Percentiles rank a stretch among this genome's conserved stretches.
Evolutionary conservation across 1,284 basidiomycete genomes (phyloP).

Genomic region (Tilletia walkeri): DNA sequence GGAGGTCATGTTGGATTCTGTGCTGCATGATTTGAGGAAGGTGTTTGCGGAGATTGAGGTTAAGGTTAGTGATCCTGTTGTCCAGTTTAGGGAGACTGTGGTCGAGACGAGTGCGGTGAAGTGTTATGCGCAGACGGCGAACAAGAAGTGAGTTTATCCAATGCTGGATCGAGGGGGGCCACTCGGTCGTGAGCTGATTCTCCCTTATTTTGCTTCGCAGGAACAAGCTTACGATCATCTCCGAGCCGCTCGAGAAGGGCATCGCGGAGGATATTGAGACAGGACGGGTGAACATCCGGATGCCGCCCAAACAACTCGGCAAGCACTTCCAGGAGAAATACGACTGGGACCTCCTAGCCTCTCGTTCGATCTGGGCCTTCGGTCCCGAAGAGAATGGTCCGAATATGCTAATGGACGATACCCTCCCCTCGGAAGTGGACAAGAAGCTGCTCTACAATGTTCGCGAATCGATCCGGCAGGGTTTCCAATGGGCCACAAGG

Average conservation of each 20-base stretch:
- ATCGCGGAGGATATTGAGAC: slow-evolving; percentile 53
- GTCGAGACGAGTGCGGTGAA: slow-evolving; percentile 96
- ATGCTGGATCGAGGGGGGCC: background rate
- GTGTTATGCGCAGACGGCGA: slow-evolving; percentile 97
- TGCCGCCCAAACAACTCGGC: slow-evolving; percentile 46
- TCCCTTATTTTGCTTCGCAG: background rate
- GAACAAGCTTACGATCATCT: slow-evolving; percentile 53
- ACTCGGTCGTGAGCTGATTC: slow-evolving; percentile 11
- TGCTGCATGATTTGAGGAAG: slow-evolving; percentile 89
- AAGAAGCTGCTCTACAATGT: slow-evolving; percentile 85
- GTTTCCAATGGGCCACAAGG: slow-evolving; percentile 97
- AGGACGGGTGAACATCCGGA: slow-evolving; percentile 38
- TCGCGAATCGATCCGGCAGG: slow-evolving; percentile 93
- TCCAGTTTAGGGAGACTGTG: slow-evolving; percentile 97
- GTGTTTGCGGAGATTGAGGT: slow-evolving; percentile 98
- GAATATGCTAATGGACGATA: slow-evolving; percentile 92
- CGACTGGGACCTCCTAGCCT: slow-evolving; percentile 96
- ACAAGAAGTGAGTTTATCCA: slow-evolving; percentile 77
- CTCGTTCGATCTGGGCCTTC: slow-evolving; percentile 99
- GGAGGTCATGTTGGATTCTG: slow-evolving; percentile 92
- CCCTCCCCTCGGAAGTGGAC: slow-evolving; percentile 90
- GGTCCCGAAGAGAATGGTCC: slow-evolving; percentile 86
- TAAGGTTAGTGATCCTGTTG: slow-evolving; percentile 98
- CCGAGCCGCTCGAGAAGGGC: slow-evolving; percentile 53
- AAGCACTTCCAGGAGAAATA: slow-evolving; percentile 65